phyloP scores from a whole-genome alignment of 345 rosid species.

The Gossypium stocksii region DNA sequence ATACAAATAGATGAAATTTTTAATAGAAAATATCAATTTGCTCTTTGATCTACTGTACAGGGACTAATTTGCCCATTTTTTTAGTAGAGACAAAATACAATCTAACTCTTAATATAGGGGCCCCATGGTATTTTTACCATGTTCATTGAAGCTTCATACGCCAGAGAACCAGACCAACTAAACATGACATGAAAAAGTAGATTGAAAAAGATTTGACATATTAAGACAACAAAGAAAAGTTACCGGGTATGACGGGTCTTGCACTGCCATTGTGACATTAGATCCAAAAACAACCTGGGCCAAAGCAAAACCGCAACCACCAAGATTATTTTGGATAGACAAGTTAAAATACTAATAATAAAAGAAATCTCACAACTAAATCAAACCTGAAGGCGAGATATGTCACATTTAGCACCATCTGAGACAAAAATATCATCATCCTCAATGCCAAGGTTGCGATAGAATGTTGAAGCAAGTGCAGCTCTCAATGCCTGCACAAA shows the following conservation, averaged over 20 bases:
- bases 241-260: slow-evolving; percentile 99
- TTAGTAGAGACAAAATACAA: too few relatives aligned
- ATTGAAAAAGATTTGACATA: background rate
- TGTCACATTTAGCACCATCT: slow-evolving; percentile 98
- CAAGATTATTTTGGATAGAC: background rate
- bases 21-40: too few relatives aligned
- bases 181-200: background rate
- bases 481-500: slow-evolving; percentile 68
- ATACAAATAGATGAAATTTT: too few relatives aligned
- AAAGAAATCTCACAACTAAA: slow-evolving; percentile 1
- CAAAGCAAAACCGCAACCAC: slow-evolving; percentile 13
- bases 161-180: background rate
- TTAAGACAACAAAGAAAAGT: background rate
- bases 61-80: too few relatives aligned
- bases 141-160: too few relatives aligned
- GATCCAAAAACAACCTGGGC: slow-evolving; percentile 81
- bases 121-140: too few relatives aligned
- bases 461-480: slow-evolving; percentile 72
- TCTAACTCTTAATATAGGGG: too few relatives aligned
- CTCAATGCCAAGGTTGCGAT: slow-evolving; percentile 68
- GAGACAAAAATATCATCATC: slow-evolving; percentile 91
- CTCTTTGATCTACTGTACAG: too few relatives aligned
- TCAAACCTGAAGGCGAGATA: slow-evolving; percentile 91
- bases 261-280: slow-evolving; percentile 76
- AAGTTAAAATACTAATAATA: background rate